Conservation (phyloP, 768 basidiomycete species). For the Galerina marginata region DNA sequence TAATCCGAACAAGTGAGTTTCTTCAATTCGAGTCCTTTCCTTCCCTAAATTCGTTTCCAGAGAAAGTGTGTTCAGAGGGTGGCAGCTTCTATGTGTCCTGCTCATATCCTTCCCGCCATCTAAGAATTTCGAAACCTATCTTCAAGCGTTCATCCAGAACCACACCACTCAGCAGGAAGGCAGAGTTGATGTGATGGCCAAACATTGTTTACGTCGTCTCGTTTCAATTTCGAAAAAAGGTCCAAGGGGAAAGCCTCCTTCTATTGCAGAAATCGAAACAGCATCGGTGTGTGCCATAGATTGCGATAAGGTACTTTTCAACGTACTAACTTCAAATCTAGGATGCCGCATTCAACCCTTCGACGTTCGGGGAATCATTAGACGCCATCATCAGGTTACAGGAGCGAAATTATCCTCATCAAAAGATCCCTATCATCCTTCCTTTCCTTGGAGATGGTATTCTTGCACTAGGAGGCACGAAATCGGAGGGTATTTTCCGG, state of each 20-base stretch:
- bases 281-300: conserved; percentile 64
- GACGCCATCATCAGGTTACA: conserved; percentile 85
- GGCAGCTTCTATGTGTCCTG: conserved; percentile 91
- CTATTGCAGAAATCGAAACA: conserved; percentile 86
- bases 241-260: conserved; percentile 83
- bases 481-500: conserved; percentile 90
- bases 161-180: conserved; percentile 72
- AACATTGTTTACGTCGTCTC: conserved; percentile 85
- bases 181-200: conserved; percentile 88
- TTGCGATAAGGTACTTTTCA: conserved; percentile 1
- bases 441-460: conserved; percentile 94
- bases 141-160: conserved; percentile 78
- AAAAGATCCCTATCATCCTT: conserved; percentile 90
- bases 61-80: conserved; percentile 88
- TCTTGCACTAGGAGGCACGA: conserved; percentile 83
- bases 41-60: conserved; percentile 40
- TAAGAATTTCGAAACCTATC: conserved; percentile 88
- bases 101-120: conserved; percentile 93
- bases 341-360: conserved; percentile 95
- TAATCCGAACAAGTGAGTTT: conserved; percentile 78
- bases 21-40: not conserved
- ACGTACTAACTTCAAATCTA: conserved; percentile 31
- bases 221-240: conserved; percentile 80
- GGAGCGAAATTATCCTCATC: conserved; percentile 82
- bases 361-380: conserved; percentile 90